These are phyloP conservation scores for Boechera stricta DNA, from an alignment of 345 rosid species.

Conservation along the genomic window DNA sequence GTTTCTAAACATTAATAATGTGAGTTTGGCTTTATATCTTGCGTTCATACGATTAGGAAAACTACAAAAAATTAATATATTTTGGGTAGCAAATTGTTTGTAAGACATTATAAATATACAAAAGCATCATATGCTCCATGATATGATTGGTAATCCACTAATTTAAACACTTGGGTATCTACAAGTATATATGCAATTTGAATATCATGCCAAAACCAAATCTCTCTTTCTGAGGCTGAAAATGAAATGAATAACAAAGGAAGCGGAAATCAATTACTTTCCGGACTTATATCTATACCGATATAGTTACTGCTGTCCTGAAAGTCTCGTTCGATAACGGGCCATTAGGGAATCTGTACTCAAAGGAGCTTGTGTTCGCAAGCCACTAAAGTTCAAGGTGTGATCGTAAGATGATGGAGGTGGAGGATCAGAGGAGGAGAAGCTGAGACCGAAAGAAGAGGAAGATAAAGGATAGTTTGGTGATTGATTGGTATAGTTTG, in stretches of 20 bases:
- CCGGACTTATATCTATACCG: neutral
- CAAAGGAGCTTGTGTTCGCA: constrained; percentile 37
- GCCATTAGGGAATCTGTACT: constrained; percentile 28
- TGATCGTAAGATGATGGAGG: constrained; percentile 27
- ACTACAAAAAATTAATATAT: too few relatives aligned
- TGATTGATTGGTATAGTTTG: constrained; percentile 41
- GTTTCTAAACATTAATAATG: too few relatives aligned
- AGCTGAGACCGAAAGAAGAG: constrained; percentile 46
- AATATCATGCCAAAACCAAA: constrained; percentile 16
- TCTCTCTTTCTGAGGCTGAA: neutral
- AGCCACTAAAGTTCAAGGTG: constrained; percentile 41
- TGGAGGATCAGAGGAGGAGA: constrained; percentile 44
- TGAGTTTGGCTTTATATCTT: too few relatives aligned
- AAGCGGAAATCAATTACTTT: neutral
- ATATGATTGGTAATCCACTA: constrained; percentile 5
- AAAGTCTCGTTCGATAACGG: constrained; percentile 32
- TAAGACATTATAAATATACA: constrained; percentile 7
- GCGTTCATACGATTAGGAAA: too few relatives aligned
- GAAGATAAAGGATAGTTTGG: constrained; percentile 41
- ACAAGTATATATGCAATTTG: constrained; percentile 15
- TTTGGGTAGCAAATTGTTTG: neutral
- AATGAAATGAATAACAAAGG: constrained; percentile 16
- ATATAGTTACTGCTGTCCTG: constrained; percentile 23
- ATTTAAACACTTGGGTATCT: constrained; percentile 7
- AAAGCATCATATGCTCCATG: constrained; percentile 3